Evolutionary conservation across 83 land plant species (phyloP), one percentile per base, ranked within the genome.

Genomic region (Picea abies): DNA sequence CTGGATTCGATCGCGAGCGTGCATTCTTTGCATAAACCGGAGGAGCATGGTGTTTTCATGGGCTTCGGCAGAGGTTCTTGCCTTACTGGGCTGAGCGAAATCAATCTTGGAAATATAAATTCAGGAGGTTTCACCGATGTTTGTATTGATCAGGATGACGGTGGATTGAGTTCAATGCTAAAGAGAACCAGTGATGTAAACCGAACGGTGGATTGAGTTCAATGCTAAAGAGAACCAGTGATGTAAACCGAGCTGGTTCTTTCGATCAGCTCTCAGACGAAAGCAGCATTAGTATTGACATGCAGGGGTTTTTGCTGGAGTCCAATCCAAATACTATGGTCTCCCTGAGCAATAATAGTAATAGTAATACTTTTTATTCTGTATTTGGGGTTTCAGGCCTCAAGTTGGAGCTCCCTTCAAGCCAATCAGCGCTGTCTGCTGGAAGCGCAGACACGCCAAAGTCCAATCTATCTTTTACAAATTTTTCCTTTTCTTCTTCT

Each of bases 351-450:
- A 64, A 23, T 71, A 80, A 69, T 64, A 81, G 56, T 75, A 61
- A 11, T 32, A 76, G 9, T 60, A 22, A 78, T 60, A 49, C 14
- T 52, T 78, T 61, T 4, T 70, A 76, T 65, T 70, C 58, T 63
- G 37, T n/a, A 39, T 52, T 63, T 20, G 47, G 41, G 71, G 83
- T 67, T 83, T 56, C 80, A 32, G 82, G 84, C 84, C 80, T 81
- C 78, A 84, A 67, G 49, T 71, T 69, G 77, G 86, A 84, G 86
- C 86, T 84, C 86, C 86, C 86, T 84, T 84, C 77, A 81, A 67
- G 85, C 86, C 86, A 84, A 84, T 84, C 68, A 80, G 79, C 63
- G 58, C 69, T 60, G 84, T 84, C 86, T 60, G 72, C 84, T n/a
- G 86, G 60, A n/a, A 81, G 49, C 63, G 78, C 86, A 84, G 78